Evolutionary conservation across 2,329 filamentous ascomycete genomes (phyloP), one percentile per base, ranked within the genome.

Genomic region (Penicillium janthinellum): DNA sequence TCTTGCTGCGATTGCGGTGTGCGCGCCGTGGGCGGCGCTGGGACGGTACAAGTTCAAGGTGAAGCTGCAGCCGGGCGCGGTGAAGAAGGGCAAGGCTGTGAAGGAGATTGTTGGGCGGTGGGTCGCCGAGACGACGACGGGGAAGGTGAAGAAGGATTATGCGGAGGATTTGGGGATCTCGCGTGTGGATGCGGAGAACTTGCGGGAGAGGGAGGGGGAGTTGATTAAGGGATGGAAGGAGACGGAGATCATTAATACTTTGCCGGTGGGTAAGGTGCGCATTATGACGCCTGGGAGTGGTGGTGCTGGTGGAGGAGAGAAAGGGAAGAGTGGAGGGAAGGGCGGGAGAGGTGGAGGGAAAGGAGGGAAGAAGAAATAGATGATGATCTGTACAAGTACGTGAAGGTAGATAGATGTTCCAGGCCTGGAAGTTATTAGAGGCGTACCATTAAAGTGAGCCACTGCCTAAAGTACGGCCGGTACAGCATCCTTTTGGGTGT

Each of bases 51-150:
- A 97, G 78, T 98, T 97, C 81, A 96, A 96, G 77, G 91, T 88
- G 56, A 99, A 99, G 81, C 77, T 99, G 68, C 95, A 98, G 77
- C 95, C 95, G 0, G 95, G 95, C 0, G 78, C 87, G 0, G 84
- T 89, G 64, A 99, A 98, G 83, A 96, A 96, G 79, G 94, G 95
- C 10, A 98, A 97, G 74, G 93, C 92, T 0, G 87, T 96, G 50
- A 91, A 91, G 73, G 94, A 98, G 76, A 89, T 98, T 35, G 77
- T 98, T n/a, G 87, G 88, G 51, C 84, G 85, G 60, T 97, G 94
- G 93, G 84, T 89, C 64, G 76, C 82, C 20, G 91, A 87, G 52
- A 85, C 87, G 6, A 73, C 72, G 1, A 71, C 71, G 0, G 72
- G 71, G 28, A 81, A 80, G 55, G 81, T 77, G 57, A 78, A 78